A percentile compares a stretch with the other conserved stretches of the same genome.
phyloP scores from a whole-genome alignment of 202 grass and related monocot genomes.

The Eragrostis tef region DNA sequence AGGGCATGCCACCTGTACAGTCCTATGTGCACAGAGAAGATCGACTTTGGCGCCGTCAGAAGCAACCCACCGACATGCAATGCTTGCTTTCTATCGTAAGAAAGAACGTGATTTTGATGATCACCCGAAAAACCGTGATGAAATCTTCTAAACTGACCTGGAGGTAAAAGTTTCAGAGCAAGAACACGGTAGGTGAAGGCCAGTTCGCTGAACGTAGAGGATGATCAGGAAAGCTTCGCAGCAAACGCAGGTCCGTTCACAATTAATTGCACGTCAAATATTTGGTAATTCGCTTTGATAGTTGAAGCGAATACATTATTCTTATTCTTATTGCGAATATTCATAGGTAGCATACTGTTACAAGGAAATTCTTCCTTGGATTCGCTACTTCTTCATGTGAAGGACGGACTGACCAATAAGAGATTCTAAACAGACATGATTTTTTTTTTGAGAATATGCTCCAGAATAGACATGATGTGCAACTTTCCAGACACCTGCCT shows the following conservation, averaged over 20 bases:
- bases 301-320: too few species aligned
- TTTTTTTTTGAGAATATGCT: background rate
- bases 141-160: background rate
- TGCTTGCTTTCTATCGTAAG: background rate
- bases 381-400: background rate
- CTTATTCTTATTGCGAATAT: too few species aligned
- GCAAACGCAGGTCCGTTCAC: too few species aligned
- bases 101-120: background rate
- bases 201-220: too few species aligned
- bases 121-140: background rate
- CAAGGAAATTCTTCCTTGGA: background rate
- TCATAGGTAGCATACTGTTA: background rate
- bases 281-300: too few species aligned
- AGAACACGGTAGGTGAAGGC: too few species aligned
- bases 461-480: too few species aligned
- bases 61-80: background rate
- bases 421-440: background rate
- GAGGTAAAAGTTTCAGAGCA: too few species aligned
- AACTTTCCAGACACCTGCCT: conserved; percentile 39
- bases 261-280: too few species aligned
- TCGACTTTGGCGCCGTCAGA: conserved; percentile 4
- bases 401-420: background rate
- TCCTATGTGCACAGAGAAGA: background rate
- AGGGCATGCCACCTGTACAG: conserved; percentile 14
- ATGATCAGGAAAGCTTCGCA: too few species aligned